phyloP scores from a whole-genome alignment of 75 land plant species.

The Gnetum montanum region DNA sequence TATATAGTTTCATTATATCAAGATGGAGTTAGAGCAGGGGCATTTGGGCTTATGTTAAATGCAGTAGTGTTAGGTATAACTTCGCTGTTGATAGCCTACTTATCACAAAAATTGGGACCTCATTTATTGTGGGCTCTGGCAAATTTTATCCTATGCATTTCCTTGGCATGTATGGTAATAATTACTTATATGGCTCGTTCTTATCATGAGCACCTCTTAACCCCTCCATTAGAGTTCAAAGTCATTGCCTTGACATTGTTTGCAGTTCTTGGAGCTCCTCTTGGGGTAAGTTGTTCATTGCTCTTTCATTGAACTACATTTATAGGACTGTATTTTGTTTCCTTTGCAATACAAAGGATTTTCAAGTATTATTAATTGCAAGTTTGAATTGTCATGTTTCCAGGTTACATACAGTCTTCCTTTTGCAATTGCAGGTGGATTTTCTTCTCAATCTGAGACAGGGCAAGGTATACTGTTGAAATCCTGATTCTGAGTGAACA shows the following conservation, averaged over 20 bases:
- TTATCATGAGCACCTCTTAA: slow-evolving; percentile 7
- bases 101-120: slow-evolving; percentile 72
- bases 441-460: slow-evolving; percentile 58
- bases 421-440: slow-evolving; percentile 71
- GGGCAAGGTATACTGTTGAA: slow-evolving; percentile 85
- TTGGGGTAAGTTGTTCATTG: slow-evolving; percentile 54
- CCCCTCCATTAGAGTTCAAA: slow-evolving; percentile 42
- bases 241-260: slow-evolving; percentile 50
- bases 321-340: neutral
- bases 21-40: slow-evolving; percentile 80
- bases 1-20: slow-evolving; percentile 32
- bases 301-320: neutral
- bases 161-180: slow-evolving; percentile 46
- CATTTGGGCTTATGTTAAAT: slow-evolving; percentile 83
- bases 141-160: slow-evolving; percentile 50
- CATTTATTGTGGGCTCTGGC: slow-evolving; percentile 80
- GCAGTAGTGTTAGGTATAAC: slow-evolving; percentile 74
- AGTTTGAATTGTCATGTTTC: neutral
- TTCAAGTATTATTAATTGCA: neutral
- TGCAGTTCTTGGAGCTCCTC: slow-evolving; percentile 77
- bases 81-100: slow-evolving; percentile 66
- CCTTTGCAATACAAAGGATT: neutral
- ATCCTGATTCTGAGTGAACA: too few relatives aligned
- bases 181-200: slow-evolving; percentile 19
- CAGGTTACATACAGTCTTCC: slow-evolving; percentile 95